These are phyloP conservation scores for Ogataea chonburiensis DNA, from an alignment of 805 yeast species.

Conservation along the genomic window DNA sequence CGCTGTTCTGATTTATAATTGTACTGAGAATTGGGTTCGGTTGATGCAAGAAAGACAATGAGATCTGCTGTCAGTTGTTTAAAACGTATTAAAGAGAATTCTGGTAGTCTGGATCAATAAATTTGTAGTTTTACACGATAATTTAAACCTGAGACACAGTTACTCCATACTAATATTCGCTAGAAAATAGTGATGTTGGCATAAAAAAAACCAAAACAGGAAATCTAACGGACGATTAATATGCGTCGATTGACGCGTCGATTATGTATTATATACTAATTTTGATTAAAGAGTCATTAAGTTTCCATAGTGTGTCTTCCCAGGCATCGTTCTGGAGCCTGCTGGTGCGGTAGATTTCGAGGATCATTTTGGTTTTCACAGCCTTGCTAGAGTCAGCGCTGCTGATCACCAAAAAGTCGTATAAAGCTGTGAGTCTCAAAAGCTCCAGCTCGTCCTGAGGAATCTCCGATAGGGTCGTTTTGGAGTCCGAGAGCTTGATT, in stretches of 20 bases:
- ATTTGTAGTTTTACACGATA: conserved; percentile 2
- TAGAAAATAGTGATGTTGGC: conserved; percentile 6
- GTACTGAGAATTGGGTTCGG: neutral
- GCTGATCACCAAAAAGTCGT: conserved; percentile 34
- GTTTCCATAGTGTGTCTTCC: conserved; percentile 30
- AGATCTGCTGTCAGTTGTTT: no score
- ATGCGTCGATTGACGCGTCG: conserved; percentile 10
- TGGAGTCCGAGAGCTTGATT: conserved; percentile 29
- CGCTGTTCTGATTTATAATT: conserved; percentile 1
- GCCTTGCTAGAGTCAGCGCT: conserved; percentile 15
- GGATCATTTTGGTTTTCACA: conserved; percentile 17
- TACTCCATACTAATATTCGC: conserved; percentile 8
- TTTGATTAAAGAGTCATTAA: conserved; percentile 21
- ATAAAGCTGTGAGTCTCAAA: conserved; percentile 35
- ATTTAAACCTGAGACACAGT: conserved; percentile 13
- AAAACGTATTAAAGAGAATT: neutral
- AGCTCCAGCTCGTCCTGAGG: conserved; percentile 36
- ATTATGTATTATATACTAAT: conserved; percentile 10
- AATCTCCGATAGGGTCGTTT: conserved; percentile 21
- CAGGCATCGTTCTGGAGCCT: conserved; percentile 26
- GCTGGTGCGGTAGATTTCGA: conserved; percentile 22
- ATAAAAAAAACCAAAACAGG: conserved; percentile 11
- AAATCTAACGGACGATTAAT: conserved; percentile 7
- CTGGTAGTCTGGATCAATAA: neutral
- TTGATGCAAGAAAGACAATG: neutral